Evolutionary conservation across 495 filamentous ascomycete genomes (phyloP), one percentile per base, ranked within the genome.

Genomic region (Aspergillus funiculosus): DNA sequence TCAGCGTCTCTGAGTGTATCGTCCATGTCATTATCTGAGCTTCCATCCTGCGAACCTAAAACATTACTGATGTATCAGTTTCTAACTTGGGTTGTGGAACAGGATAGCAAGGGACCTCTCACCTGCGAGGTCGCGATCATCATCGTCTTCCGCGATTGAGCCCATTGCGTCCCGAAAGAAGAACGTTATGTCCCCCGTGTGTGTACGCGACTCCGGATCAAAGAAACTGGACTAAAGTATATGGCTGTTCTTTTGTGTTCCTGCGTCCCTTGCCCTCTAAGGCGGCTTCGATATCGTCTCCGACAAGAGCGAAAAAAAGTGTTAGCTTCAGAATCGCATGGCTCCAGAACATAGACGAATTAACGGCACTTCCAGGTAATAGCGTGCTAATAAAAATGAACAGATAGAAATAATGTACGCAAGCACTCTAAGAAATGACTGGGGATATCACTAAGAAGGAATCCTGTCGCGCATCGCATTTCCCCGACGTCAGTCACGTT

Each of bases 21-120:
- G 24, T 86, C 81, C 46, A 79, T 76, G 20, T 86, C 82, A 49
- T 85, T 84, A 47, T 86, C 82, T 5, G 82, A 85, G 61, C 79
- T 83, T 48, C 68, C 79, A 52, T 78, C 77, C 48, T 75, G 81
- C 22, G 79, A 81, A 41, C 65, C 71, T 74, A 59, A n/a, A 22
- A 21, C 10, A 39, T 35, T 27, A 26, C 24, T 31, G 34, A 49
- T 13, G 20, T 15, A 22, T 51, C 26, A 46, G 48, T 28, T 20
- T 36, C 19, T 5, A 24, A 13, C 6, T 8, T 24, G 13, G 14
- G n/a, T 10, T 34, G 13, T 28, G 26, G 15, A 17, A 39, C 13
- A 15, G 8, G n/a, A n/a, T 21, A 29, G 39, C 28, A 17, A 10
- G 25, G 21, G 44, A 34, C 9, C 44, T 52, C 55, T 50, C 59